Evolutionary conservation across 768 basidiomycete genomes (phyloP), one percentile per base, ranked within the genome.

Genomic region (Chiua virens): DNA sequence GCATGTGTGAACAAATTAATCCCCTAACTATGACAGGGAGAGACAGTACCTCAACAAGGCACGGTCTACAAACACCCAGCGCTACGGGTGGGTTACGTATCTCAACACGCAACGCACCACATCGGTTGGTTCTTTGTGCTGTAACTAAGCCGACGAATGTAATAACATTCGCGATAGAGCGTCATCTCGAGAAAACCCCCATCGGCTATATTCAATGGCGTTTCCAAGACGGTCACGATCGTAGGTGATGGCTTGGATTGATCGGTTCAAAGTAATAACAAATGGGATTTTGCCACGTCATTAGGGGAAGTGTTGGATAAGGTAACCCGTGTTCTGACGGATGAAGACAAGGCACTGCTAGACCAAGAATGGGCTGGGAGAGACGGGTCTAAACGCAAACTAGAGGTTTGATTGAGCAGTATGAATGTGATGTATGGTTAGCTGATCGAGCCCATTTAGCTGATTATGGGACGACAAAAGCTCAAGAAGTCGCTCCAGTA

Each of bases 151-250:
- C 21, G 22, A 39, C 59, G 47, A 57, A 67, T 61, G 50, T 67
- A 42, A 71, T 50, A 44, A 42, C 18, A 43, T 39, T 21, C 52
- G 49, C 32, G 21, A 54, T 66, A 89, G 92, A 96, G 68, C 87
- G 83, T 61, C 95, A 98, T 74, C 70, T 98, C 39, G 93, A 96
- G 72, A 97, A 98, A 75, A 96, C 94, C 5, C 92, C 96, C 22
- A 90, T 95, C 53, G 88, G 87, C 48, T 98, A 98, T 66, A 97
- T 98, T 62, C 93, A 97, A 74, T 98, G 95, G 95, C 89, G 95
- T 61, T 98, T 94, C 83, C 95, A 98, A 68, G 95, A 97, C 70
- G 96, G 95, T 43, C 89, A 96, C 71, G 95, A 98, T 78, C 89
- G 93, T 89, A 68, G 58, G 84, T 76, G 52, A 51, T 54, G 36